Base-by-base conservation (phyloP, 2,329 filamentous ascomycete genomes). In the Magnaporthiopsis incrustans region DNA sequence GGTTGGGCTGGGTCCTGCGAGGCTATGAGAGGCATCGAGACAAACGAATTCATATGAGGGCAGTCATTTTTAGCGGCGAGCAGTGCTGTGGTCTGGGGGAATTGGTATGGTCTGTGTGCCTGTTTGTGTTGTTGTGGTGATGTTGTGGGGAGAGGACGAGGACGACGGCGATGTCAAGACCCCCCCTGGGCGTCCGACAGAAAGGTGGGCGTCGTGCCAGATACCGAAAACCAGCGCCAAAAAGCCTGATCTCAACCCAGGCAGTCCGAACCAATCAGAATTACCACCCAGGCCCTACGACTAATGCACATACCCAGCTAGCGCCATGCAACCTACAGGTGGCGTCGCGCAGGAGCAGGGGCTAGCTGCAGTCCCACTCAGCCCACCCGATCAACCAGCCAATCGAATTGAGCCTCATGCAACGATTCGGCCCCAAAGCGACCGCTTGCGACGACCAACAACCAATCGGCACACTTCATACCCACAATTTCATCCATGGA, bases 201-300 rank as follows among this genome's bases (percentile, higher is more conserved):
- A 30, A 32, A 59, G 59, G 59, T 65, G 65, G 66, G 62, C 60
- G 63, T 44, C 53, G 65, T 35, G 60, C 38, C 59, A 58, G 61
- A 64, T 63, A 63, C 62, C 56, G 56, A 63, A 63, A 44, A 35
- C 12, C 44, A 53, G 44, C 22, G 44, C 12, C 44, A 53, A 18
- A 44, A 53, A 53, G 44, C 44, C 44, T 53, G 44, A 53, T 22
- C 22, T n/a, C 44, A 2, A 15, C 44, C 44, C 44, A 53, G 44
- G 44, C 4, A 10, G 11, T 35, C 2, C 22, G 22, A 18, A 6
- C 44, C 44, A 53, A n/a, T 53, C 7, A 53, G 44, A 53, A 7
- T 53, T 18, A 2, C 44, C 10, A 18, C 18, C 44, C 22, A 22
- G 11, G 35, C 35, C 35, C 35, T 38, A 38, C 35, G 18, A 18